phyloP scores from a whole-genome alignment of 1,284 basidiomycete species.

The Abortiporus biennis region DNA sequence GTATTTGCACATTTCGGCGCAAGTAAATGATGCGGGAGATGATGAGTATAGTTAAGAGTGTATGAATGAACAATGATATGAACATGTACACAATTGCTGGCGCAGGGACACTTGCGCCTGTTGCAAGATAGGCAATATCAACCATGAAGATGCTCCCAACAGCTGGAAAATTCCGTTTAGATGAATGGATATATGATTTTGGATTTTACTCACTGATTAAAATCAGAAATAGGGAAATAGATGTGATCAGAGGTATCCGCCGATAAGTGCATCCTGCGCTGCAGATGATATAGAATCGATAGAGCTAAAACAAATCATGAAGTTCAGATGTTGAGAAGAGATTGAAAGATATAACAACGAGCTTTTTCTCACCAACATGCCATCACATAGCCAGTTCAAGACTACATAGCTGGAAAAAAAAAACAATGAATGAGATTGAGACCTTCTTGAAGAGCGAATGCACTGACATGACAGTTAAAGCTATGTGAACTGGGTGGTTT shows the following conservation, averaged over 20 bases:
- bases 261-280: conserved; percentile 1
- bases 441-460: not conserved
- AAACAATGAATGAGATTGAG: no score
- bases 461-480: conserved; percentile 22
- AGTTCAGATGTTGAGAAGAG: no score
- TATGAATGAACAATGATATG: conserved; percentile 23
- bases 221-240: conserved; percentile 5
- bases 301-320: conserved; percentile 22
- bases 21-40: conserved; percentile 16
- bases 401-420: conserved; percentile 23
- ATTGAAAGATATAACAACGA: no score
- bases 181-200: not conserved
- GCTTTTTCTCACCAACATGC: conserved; percentile 25
- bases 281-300: conserved; percentile 20
- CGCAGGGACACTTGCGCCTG: no score
- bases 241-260: not conserved
- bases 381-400: conserved; percentile 28
- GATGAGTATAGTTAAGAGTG: conserved; percentile 24
- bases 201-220: conserved; percentile 16
- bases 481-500: conserved; percentile 14
- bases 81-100: conserved; percentile 25
- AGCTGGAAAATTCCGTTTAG: no score
- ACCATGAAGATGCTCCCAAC: conserved; percentile 19
- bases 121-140: no score
- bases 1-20: conserved; percentile 6